Evolutionary conservation across 1,139 yeast species (phyloP).

Genomic region (Magnusiomyces fungicola): DNA sequence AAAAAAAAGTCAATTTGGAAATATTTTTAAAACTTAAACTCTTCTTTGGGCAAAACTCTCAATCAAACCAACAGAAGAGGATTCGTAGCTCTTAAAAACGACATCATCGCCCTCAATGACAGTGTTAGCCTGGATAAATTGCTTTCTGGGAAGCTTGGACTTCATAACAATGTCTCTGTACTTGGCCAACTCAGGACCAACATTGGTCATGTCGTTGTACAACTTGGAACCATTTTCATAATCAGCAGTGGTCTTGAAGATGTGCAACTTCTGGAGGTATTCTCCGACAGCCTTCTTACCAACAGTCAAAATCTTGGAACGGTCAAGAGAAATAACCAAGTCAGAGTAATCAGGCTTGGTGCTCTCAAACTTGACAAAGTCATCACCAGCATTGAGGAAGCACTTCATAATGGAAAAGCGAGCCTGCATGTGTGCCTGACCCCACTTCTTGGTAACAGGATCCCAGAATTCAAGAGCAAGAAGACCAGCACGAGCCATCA

Average conservation of each 20-base stretch:
- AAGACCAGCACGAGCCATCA: conserved; percentile 85
- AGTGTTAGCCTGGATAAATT: conserved; percentile 77
- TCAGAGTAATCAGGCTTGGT: conserved; percentile 48
- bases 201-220: conserved; percentile 60
- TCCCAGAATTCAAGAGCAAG: conserved; percentile 82
- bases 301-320: conserved; percentile 50
- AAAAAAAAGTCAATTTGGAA: neutral
- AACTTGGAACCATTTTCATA: conserved; percentile 54
- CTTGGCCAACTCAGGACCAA: conserved; percentile 52
- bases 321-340: conserved; percentile 51
- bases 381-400: conserved; percentile 49
- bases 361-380: conserved; percentile 47
- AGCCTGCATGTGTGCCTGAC: conserved; percentile 95
- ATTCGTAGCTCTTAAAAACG: conserved; percentile 61
- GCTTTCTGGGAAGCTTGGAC: conserved; percentile 76
- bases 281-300: conserved; percentile 72
- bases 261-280: conserved; percentile 63
- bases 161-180: conserved; percentile 61
- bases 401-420: conserved; percentile 76
- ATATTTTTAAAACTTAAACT: conserved; percentile 27
- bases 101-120: conserved; percentile 37
- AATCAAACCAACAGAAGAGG: conserved; percentile 69
- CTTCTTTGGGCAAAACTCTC: conserved; percentile 66
- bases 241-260: conserved; percentile 73
- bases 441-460: conserved; percentile 75